Evolutionary conservation across 345 rosid species (phyloP).

Genomic region (Nasturtium officinale): DNA sequence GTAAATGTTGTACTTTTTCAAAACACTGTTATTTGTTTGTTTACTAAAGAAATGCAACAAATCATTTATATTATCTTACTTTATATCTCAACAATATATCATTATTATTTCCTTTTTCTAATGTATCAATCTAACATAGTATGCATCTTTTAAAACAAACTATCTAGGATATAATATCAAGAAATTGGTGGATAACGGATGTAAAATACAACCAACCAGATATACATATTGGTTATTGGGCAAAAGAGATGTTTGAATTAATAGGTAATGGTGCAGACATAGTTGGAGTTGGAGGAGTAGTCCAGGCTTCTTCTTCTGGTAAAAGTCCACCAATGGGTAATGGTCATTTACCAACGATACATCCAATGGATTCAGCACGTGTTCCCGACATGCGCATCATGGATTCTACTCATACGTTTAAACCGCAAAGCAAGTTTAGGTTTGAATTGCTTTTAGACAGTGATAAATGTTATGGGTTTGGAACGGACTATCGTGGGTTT

Average conservation of each 20-base stretch:
- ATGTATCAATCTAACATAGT: background rate
- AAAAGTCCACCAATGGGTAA: slow-evolving; percentile 24
- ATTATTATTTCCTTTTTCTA: no score
- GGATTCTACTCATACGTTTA: no score
- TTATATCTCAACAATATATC: no score
- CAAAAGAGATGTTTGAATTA: slow-evolving; percentile 13
- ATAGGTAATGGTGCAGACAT: background rate
- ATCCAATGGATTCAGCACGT: no score
- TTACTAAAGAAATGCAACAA: no score
- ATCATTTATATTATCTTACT: no score
- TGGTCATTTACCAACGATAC: background rate
- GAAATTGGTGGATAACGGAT: background rate
- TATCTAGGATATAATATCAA: background rate
- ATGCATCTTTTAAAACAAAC: background rate
- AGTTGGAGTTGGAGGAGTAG: slow-evolving; percentile 17
- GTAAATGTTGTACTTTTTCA: background rate
- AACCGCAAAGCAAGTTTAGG: background rate
- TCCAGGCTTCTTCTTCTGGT: slow-evolving; percentile 3
- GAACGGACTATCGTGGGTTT: background rate
- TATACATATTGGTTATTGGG: slow-evolving; percentile 7
- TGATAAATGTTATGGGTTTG: background rate
- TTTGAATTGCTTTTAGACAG: background rate
- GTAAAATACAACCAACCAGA: background rate
- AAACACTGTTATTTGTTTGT: background rate
- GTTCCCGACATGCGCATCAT: no score